A percentile compares a stretch with the other conserved stretches of the same genome.
phyloP scores from a whole-genome alignment of 345 rosid genomes.

The Turritis glabra region DNA sequence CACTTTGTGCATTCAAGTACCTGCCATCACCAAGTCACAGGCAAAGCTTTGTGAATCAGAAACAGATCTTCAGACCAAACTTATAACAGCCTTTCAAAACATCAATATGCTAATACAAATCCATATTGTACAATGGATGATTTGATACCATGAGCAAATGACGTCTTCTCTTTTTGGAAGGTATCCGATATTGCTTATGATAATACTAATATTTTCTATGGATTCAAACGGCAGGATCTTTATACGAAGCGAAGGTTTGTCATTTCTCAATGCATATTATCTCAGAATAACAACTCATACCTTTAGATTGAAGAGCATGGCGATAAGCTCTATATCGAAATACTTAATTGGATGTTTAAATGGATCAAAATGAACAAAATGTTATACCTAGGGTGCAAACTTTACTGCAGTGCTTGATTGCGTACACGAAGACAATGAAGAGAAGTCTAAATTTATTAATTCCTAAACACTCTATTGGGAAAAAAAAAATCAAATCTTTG shows the following conservation, averaged over 20 bases:
- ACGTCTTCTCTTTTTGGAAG: not conserved
- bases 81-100: conserved; percentile 5
- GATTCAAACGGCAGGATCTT: not conserved
- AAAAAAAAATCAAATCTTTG: not conserved
- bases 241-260: not conserved
- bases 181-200: not conserved
- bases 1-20: conserved; percentile 60
- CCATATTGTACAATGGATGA: not conserved
- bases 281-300: no score
- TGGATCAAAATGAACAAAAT: not conserved
- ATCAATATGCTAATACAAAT: not conserved
- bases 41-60: not conserved
- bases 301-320: no score
- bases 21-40: conserved; percentile 44
- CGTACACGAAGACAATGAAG: not conserved
- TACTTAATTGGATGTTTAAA: not conserved
- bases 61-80: conserved; percentile 11
- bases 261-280: not conserved
- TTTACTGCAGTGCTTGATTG: not conserved
- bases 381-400: not conserved
- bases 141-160: not conserved
- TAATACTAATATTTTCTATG: not conserved
- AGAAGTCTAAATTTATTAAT: not conserved
- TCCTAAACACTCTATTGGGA: conserved; percentile 5
- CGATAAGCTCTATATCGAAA: not conserved